phyloP scores from a whole-genome alignment of 2,329 filamentous ascomycete genomes.

The Paramyrothecium roridum region DNA sequence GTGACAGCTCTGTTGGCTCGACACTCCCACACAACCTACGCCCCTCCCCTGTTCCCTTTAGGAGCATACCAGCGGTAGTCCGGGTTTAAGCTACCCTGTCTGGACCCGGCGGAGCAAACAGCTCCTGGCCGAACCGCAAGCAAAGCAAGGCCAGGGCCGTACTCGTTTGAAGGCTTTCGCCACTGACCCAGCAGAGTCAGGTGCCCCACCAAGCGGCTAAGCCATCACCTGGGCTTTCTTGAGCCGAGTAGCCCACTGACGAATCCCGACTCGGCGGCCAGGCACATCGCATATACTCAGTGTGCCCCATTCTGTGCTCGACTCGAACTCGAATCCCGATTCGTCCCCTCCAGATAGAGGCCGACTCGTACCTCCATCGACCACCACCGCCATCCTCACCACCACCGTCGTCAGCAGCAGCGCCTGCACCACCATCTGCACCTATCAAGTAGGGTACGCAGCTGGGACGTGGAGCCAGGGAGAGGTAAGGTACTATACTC shows the following conservation, averaged over 20 bases:
- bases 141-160: background rate
- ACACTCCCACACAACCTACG: background rate
- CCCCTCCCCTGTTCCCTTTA: background rate
- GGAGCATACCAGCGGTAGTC: background rate
- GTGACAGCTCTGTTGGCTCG: background rate
- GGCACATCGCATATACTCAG: background rate
- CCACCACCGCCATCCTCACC: background rate
- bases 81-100: background rate
- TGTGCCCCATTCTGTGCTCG: background rate
- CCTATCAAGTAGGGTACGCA: background rate
- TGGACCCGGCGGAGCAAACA: background rate
- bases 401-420: background rate
- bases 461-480: background rate
- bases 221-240: constrained; percentile 7
- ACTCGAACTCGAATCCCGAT: background rate
- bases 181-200: constrained; percentile 25
- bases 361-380: background rate
- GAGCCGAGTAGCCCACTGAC: constrained; percentile 1
- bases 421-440: background rate
- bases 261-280: background rate
- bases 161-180: constrained; percentile 21
- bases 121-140: background rate
- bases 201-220: constrained; percentile 24
- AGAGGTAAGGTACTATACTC: no score
- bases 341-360: background rate